Percentiles rank a stretch among this genome's conserved stretches.
These are phyloP conservation scores for Bauhinia variegata DNA, from an alignment of 306 rosid species.

Conservation along the genomic window DNA sequence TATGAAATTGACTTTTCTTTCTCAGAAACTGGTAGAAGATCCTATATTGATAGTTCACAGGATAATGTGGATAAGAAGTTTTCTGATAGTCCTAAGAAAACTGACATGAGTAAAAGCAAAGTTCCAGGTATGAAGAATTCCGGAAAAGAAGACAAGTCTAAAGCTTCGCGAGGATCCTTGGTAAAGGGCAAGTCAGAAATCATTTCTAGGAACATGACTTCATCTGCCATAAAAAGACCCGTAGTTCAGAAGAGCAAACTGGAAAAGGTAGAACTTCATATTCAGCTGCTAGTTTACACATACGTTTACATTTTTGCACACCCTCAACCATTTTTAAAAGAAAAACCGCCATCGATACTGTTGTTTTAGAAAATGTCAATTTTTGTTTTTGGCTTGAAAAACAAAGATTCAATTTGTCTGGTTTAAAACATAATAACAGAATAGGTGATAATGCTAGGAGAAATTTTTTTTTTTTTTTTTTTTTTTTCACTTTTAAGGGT, in stretches of 20 bases:
- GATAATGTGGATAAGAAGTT: slow-evolving; percentile 39
- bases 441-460: too few relatives aligned
- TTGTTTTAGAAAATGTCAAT: too few relatives aligned
- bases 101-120: slow-evolving; percentile 41
- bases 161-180: slow-evolving; percentile 25
- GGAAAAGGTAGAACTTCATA: slow-evolving; percentile 50
- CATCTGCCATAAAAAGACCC: slow-evolving; percentile 45
- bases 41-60: slow-evolving; percentile 43
- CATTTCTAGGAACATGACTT: slow-evolving; percentile 38
- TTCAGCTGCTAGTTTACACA: slow-evolving; percentile 17
- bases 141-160: slow-evolving; percentile 40
- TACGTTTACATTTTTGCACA: slow-evolving; percentile 16
- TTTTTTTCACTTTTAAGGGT: too few relatives aligned
- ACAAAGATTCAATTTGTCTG: too few relatives aligned
- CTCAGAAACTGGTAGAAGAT: slow-evolving; percentile 45
- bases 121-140: slow-evolving; percentile 43
- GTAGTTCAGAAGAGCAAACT: slow-evolving; percentile 62
- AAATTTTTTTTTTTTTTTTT: too few relatives aligned
- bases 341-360: too few relatives aligned
- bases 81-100: slow-evolving; percentile 41
- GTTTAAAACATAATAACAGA: too few relatives aligned
- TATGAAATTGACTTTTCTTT: slow-evolving; percentile 54
- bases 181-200: slow-evolving; percentile 43
- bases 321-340: not conserved
- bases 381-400: too few relatives aligned